These are phyloP conservation scores for Acanthamoeba polyphaga DNA, from an alignment of 208 protist genomes.

Conservation along the genomic window DNA sequence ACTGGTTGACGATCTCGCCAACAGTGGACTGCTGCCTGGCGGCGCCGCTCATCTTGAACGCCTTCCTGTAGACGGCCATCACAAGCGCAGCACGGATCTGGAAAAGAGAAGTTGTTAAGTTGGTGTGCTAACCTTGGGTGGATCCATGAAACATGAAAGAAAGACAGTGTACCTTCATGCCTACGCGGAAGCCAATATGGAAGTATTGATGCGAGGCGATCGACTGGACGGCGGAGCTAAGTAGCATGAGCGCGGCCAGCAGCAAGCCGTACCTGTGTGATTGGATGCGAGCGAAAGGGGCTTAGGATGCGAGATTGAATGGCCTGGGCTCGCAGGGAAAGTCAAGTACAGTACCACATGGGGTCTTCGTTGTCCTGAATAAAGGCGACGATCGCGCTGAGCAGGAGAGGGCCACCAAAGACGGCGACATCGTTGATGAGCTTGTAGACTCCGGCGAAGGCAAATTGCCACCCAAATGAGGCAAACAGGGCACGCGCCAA, in stretches of 20 bases:
- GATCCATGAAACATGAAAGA: not conserved
- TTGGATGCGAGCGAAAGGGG: not conserved
- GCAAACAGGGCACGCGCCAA: constrained; percentile 22
- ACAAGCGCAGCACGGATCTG: constrained; percentile 89
- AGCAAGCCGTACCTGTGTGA: not conserved
- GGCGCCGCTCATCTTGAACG: constrained; percentile 84
- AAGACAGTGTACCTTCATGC: constrained; percentile 47
- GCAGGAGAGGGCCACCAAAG: constrained; percentile 40
- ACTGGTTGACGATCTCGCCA: constrained; percentile 93
- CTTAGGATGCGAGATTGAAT: not conserved
- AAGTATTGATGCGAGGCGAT: constrained; percentile 66
- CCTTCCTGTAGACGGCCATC: constrained; percentile 91
- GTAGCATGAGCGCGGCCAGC: constrained; percentile 11
- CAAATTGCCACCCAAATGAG: constrained; percentile 25
- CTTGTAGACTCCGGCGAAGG: constrained; percentile 41
- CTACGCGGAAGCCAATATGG: constrained; percentile 43
- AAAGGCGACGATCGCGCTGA: constrained; percentile 28
- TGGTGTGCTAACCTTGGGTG: not conserved
- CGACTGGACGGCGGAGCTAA: not conserved
- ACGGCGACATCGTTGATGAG: constrained; percentile 28
- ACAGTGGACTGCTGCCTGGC: constrained; percentile 90
- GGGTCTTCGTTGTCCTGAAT: constrained; percentile 48
- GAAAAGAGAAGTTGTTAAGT: not conserved
- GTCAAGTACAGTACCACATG: not conserved
- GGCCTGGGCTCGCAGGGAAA: not conserved